Conservation (phyloP, 2,329 filamentous ascomycete genomes). For the Thelonectria olida region DNA sequence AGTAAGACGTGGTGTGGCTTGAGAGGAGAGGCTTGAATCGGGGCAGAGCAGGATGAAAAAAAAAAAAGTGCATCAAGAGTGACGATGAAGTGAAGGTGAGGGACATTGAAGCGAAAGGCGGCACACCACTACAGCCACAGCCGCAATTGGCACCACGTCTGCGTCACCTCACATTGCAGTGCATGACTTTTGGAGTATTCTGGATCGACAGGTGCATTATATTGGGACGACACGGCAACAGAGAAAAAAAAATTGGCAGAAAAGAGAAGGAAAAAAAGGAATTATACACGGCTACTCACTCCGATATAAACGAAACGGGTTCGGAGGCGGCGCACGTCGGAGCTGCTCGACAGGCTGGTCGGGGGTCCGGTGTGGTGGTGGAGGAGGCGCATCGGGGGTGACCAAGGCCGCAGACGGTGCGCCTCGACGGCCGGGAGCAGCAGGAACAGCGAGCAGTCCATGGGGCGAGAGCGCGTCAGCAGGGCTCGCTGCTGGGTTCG, state of each 20-base stretch:
- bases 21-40: not conserved
- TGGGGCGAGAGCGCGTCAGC: conserved; percentile 8
- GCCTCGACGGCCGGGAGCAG: conserved; percentile 27
- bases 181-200: conserved; percentile 3
- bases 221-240: not conserved
- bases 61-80: not conserved
- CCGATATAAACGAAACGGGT: conserved; percentile 50
- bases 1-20: not conserved
- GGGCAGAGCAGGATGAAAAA: not conserved
- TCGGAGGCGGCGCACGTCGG: conserved; percentile 42
- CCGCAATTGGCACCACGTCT: conserved; percentile 8
- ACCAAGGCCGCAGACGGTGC: conserved; percentile 31
- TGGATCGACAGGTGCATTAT: not conserved
- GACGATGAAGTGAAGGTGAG: conserved; percentile 7
- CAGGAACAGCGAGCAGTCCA: conserved; percentile 7
- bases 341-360: conserved; percentile 38
- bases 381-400: conserved; percentile 36
- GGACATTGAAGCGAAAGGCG: conserved; percentile 2
- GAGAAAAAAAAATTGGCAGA: not conserved
- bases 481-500: conserved; percentile 3
- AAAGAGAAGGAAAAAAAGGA: not conserved
- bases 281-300: conserved; percentile 41
- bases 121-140: conserved; percentile 1
- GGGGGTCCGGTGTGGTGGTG: conserved; percentile 38
- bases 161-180: conserved; percentile 18